These are phyloP conservation scores for Tolypocladium inflatum DNA, from an alignment of 2,329 filamentous ascomycete species.

Conservation along the genomic window DNA sequence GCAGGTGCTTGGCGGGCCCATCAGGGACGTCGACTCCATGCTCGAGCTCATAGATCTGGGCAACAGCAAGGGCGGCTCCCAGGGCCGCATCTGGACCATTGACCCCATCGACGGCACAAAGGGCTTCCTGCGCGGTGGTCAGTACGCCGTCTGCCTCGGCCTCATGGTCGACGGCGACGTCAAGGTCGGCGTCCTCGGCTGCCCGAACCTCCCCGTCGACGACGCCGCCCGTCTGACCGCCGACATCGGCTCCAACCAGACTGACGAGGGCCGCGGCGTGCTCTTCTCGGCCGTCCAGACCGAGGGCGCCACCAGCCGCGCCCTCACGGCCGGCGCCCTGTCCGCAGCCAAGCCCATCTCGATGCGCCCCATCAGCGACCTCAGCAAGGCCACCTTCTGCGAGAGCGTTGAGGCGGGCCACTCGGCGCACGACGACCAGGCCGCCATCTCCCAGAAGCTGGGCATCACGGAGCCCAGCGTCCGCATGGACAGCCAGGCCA, in stretches of 20 bases:
- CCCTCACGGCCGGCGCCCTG: constrained; percentile 48
- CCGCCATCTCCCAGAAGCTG: constrained; percentile 66
- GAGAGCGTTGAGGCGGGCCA: constrained; percentile 93
- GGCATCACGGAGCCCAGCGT: constrained; percentile 86
- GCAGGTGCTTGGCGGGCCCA: constrained; percentile 59
- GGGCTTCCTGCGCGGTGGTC: constrained; percentile 89
- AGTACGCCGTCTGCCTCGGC: constrained; percentile 92
- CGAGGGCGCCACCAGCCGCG: constrained; percentile 70
- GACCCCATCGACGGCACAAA: constrained; percentile 98
- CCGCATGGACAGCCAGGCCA: constrained; percentile 95
- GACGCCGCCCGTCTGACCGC: constrained; percentile 52
- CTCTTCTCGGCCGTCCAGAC: constrained; percentile 78
- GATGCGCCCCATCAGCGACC: constrained; percentile 69
- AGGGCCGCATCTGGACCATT: constrained; percentile 85
- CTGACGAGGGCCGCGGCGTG: constrained; percentile 71
- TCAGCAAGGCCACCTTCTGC: constrained; percentile 82
- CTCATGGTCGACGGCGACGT: constrained; percentile 90
- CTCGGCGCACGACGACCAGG: constrained; percentile 82
- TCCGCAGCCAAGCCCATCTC: constrained; percentile 52
- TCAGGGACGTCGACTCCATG: constrained; percentile 56
- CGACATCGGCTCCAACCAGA: constrained; percentile 64
- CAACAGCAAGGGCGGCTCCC: constrained; percentile 59
- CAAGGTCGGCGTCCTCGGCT: constrained; percentile 87
- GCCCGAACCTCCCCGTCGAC: constrained; percentile 88
- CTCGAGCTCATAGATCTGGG: constrained; percentile 58